Evolutionary conservation across 2,329 filamentous ascomycete species (phyloP), one percentile per base, ranked within the genome.

Genomic region (Fusarium clavum): DNA sequence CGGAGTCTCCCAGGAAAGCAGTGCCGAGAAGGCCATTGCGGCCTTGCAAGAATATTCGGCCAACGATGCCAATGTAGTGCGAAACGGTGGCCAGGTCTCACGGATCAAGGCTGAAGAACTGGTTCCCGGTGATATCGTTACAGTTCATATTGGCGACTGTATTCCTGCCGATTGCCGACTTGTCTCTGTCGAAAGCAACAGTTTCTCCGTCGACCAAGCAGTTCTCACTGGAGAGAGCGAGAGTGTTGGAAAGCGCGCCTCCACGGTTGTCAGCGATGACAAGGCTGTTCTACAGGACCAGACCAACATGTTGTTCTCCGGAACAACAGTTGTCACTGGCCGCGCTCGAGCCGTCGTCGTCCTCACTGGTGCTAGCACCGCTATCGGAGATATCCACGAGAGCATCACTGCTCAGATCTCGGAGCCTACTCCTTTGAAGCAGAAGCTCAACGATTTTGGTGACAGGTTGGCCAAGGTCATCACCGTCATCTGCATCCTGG

Each of bases 31-130:
- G 84, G 96, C 96, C 54, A 99, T 99, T 79, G 94, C 96, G 27
- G 96, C 96, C 46, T 88, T 99, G 61, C 96, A 99, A 83, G 95
- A 99, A 87, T 99, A 99, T 84, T 98, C 95, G 30, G 96, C 96
- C 77, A 99, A 98, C 82, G 94, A 97, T 81, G 95, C 96, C 74
- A 99, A 95, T 79, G 95, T 97, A 56, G 81, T 97, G 63, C 92
- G 96, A 76, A 91, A 95, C 83, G 82, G 83, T 75, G 94, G 95
- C 53, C 88, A 91, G 74, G 85, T 95, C 68, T 89, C 90, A 71
- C 90, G 92, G 73, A 84, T 99, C 83, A 97, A 96, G 85, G 96
- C 96, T n/a, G 96, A 99, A 77, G 94, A 98, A 71, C 83, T 99
- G 73, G 96, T 99, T 25, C 96, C 97, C 14, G 96, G 96, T 76